These are phyloP conservation scores for Kuraishia hungarica DNA, from an alignment of 805 yeast genomes.

Conservation along the genomic window DNA sequence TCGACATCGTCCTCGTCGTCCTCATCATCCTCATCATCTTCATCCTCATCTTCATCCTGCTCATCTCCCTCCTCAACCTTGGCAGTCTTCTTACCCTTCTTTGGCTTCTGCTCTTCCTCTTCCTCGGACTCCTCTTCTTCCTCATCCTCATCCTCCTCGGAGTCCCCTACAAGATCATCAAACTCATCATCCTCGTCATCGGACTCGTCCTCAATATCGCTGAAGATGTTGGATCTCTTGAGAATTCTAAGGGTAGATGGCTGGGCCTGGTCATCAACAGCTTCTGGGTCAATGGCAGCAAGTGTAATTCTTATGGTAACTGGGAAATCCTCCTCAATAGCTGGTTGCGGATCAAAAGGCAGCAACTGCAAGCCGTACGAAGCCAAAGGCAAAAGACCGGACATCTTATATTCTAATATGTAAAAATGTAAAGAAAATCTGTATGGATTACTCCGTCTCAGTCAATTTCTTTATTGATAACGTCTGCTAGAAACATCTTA, in stretches of 20 bases:
- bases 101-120: conserved; percentile 23
- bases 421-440: background rate
- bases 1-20: conserved; percentile 71
- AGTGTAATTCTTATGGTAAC: conserved; percentile 85
- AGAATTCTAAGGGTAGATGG: conserved; percentile 89
- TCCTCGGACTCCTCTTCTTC: conserved; percentile 25
- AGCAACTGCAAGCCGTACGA: conserved; percentile 76
- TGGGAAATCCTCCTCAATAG: conserved; percentile 80
- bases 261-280: conserved; percentile 68
- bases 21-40: conserved; percentile 47
- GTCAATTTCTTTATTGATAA: background rate
- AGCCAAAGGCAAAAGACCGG: conserved; percentile 74
- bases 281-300: conserved; percentile 92
- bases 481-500: background rate
- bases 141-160: conserved; percentile 20
- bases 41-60: conserved; percentile 45
- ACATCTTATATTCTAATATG: conserved; percentile 30
- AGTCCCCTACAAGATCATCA: conserved; percentile 33
- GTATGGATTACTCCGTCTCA: background rate
- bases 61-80: conserved; percentile 24
- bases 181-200: conserved; percentile 36
- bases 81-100: conserved; percentile 17
- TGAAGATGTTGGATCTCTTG: conserved; percentile 47
- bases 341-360: conserved; percentile 85
- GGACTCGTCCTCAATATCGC: conserved; percentile 38